Evolutionary conservation across 768 basidiomycete genomes (phyloP), one percentile per base, ranked within the genome.

Genomic region (Rhodotorula kratochvilovae): DNA sequence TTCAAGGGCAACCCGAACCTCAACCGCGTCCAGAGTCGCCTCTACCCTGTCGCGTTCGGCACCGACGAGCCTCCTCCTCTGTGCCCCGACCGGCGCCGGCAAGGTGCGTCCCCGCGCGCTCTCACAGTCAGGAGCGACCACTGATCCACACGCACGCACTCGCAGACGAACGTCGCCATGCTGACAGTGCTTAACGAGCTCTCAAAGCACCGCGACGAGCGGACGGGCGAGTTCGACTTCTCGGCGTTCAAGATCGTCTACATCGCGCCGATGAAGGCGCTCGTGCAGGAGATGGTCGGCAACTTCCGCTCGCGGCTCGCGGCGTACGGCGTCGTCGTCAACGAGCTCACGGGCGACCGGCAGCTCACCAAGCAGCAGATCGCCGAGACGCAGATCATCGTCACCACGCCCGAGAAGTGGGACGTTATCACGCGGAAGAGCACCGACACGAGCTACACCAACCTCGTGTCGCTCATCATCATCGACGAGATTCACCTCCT

Each of bases 361-460:
- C 94, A 97, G 84, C 90, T 98, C 86, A 99, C 94, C 64, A 99
- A 98, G 80, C 88, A 91, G 71, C 95, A 98, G 80, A 97, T 98
- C 64, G 82, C 92, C 16, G 93, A 94, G 78, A 96, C 95, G 0
- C 94, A 98, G 79, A 91, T 99, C 78, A 97, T 98, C 80, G 93
- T 98, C 72, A 96, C 94, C 0, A 98, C 96, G 0, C 96, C 95
- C 0, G 96, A 99, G 82, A 98, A 99, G 80, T 99, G 92, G 92
- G 95, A 99, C 76, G 96, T 99, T 78, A 95, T 99, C 79, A 98
- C 95, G 11, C 89, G 96, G 77, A 99, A 99, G 83, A 90, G 88
- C 75, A 95, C 94, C 1, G 96, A 98, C 77, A 93, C 91, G 29
- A 90, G 89, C 73, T 98, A 98, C 80, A 97, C 93, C 58, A 97